These are phyloP conservation scores for Psilocybe subaeruginosa DNA, from an alignment of 768 basidiomycete genomes.

Conservation along the genomic window DNA sequence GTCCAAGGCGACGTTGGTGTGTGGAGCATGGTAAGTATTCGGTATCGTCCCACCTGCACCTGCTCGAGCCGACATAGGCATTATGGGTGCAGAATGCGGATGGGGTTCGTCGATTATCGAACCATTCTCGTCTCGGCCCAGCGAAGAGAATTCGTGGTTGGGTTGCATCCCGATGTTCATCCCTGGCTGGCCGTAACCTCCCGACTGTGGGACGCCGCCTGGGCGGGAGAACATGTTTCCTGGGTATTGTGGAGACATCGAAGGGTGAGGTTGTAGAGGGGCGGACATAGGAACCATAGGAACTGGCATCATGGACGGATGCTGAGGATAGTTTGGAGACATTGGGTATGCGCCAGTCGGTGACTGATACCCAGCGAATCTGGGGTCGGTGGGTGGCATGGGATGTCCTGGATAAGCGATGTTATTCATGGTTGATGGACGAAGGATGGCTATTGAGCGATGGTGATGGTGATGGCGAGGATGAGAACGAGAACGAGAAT, in stretches of 20 bases:
- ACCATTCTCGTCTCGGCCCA: background rate
- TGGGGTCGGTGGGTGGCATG: background rate
- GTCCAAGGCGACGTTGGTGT: background rate
- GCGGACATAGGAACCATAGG: background rate
- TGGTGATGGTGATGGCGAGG: too few relatives aligned
- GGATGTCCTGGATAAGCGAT: background rate
- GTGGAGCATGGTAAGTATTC: too few relatives aligned
- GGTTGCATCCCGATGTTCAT: background rate
- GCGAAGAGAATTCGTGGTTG: background rate
- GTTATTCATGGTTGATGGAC: background rate
- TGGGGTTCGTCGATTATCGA: background rate
- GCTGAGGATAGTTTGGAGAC: background rate
- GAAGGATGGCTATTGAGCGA: background rate
- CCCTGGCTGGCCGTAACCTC: background rate
- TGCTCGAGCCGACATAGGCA: background rate
- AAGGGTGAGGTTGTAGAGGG: background rate
- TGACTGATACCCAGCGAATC: background rate
- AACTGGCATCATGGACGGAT: background rate
- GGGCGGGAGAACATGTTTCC: background rate
- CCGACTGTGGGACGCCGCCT: background rate
- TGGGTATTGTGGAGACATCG: background rate
- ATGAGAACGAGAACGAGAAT: background rate
- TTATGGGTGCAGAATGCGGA: background rate
- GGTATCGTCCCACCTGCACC: background rate
- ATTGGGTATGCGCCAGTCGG: background rate